Evolutionary conservation across 495 filamentous ascomycete genomes (phyloP).

Genomic region (Trichocladium uniseriatum): DNA sequence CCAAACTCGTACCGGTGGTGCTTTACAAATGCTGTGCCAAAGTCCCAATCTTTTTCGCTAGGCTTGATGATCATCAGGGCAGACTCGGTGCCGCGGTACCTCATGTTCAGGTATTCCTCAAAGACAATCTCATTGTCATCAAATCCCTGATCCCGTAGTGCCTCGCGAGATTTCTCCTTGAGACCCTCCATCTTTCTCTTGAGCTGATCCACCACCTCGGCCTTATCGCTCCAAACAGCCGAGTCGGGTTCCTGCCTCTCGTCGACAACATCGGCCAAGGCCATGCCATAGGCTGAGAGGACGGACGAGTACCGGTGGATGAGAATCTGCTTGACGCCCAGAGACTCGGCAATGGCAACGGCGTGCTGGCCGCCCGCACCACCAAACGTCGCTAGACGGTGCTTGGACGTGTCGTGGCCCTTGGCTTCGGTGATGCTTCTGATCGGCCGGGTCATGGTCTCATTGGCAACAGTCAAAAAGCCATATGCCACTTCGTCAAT

Average conservation of each 20-base stretch:
- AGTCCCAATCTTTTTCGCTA: slow-evolving; percentile 59
- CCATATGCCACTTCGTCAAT: slow-evolving; percentile 84
- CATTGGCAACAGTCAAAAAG: slow-evolving; percentile 89
- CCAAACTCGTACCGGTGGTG: slow-evolving; percentile 93
- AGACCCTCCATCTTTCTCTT: slow-evolving; percentile 51
- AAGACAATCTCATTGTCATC: slow-evolving; percentile 61
- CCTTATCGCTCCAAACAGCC: slow-evolving; percentile 58
- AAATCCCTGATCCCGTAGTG: slow-evolving; percentile 67
- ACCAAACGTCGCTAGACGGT: slow-evolving; percentile 85
- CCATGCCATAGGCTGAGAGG: slow-evolving; percentile 94
- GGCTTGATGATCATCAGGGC: slow-evolving; percentile 74
- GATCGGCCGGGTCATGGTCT: slow-evolving; percentile 92
- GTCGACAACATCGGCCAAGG: slow-evolving; percentile 87
- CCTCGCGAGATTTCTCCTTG: slow-evolving; percentile 56
- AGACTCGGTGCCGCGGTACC: slow-evolving; percentile 81
- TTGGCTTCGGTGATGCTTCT: slow-evolving; percentile 87
- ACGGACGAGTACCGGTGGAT: slow-evolving; percentile 91
- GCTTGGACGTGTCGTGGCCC: slow-evolving; percentile 83
- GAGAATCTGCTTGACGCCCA: slow-evolving; percentile 80
- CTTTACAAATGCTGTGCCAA: slow-evolving; percentile 70
- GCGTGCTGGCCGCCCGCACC: slow-evolving; percentile 95
- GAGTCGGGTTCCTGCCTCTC: slow-evolving; percentile 88
- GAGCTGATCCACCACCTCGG: slow-evolving; percentile 43
- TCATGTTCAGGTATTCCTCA: slow-evolving; percentile 83
- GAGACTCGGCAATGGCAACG: slow-evolving; percentile 82